Evolutionary conservation across 1,284 basidiomycete genomes (phyloP).

Genomic region (Boletus semigastroideus): DNA sequence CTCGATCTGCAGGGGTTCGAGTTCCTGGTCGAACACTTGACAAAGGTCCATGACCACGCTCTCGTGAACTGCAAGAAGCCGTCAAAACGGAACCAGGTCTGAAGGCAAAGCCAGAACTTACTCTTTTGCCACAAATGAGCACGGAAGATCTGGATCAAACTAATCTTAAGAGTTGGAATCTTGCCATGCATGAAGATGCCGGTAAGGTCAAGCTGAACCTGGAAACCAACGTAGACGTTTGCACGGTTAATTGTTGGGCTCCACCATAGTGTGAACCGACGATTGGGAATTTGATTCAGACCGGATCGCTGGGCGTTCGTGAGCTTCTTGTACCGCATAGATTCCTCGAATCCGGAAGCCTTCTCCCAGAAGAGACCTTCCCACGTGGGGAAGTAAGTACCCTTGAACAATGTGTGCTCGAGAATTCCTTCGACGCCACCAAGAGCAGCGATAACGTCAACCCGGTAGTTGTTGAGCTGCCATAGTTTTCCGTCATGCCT

Average conservation of each 20-base stretch:
- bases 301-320: conserved; percentile 96
- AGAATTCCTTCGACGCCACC: conserved; percentile 98
- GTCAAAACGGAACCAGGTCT: conserved; percentile 11
- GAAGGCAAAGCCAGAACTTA: conserved; percentile 38
- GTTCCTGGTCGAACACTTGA: conserved; percentile 98
- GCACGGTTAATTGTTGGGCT: conserved; percentile 97
- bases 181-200: conserved; percentile 98
- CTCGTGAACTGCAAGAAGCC: conserved; percentile 59
- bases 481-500: conserved; percentile 98
- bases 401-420: conserved; percentile 98
- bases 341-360: conserved; percentile 92
- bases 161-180: conserved; percentile 97
- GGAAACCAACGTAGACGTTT: conserved; percentile 99
- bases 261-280: conserved; percentile 99
- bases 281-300: conserved; percentile 98
- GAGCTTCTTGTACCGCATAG: conserved; percentile 96
- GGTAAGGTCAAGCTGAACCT: conserved; percentile 96
- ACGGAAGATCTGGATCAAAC: conserved; percentile 99
- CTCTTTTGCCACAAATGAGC: conserved; percentile 99
- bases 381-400: conserved; percentile 93
- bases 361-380: conserved; percentile 97
- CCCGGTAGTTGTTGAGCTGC: conserved; percentile 98
- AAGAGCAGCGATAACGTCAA: conserved; percentile 98
- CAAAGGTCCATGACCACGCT: conserved; percentile 98
- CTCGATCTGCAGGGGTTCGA: conserved; percentile 98